These are phyloP conservation scores for Beauveria pseudobassiana DNA, from an alignment of 2,329 filamentous ascomycete genomes.

Conservation along the genomic window DNA sequence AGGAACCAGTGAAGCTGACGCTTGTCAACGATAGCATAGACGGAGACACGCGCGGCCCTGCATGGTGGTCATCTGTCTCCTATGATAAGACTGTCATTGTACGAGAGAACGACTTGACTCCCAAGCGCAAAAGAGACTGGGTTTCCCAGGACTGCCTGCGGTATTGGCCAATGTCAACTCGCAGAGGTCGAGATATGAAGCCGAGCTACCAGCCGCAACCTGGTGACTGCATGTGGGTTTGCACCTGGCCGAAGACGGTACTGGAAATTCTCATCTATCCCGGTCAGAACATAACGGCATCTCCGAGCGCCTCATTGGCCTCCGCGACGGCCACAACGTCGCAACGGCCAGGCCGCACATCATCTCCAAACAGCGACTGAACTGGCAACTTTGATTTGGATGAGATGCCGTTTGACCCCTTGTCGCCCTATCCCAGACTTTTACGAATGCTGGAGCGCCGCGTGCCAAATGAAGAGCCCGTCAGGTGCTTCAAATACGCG, in stretches of 20 bases:
- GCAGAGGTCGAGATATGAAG: slow-evolving; percentile 21
- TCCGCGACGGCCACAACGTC: slow-evolving; percentile 12
- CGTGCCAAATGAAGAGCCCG: slow-evolving; percentile 24
- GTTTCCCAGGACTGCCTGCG: slow-evolving; percentile 10
- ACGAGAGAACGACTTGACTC: slow-evolving; percentile 30
- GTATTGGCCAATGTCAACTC: slow-evolving; percentile 11
- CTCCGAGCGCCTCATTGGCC: slow-evolving; percentile 1
- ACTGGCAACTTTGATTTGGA: slow-evolving; percentile 13
- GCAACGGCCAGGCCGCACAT: slow-evolving; percentile 8
- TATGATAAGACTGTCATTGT: slow-evolving; percentile 53
- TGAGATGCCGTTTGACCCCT: slow-evolving; percentile 13
- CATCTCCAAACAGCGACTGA: not conserved
- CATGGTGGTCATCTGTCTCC: slow-evolving; percentile 43
- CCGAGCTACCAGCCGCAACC: slow-evolving; percentile 24
- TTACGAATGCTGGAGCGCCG: slow-evolving; percentile 51
- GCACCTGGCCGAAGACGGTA: slow-evolving; percentile 48
- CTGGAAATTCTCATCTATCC: slow-evolving; percentile 53
- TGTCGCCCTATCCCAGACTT: slow-evolving; percentile 40
- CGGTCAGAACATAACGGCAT: slow-evolving; percentile 39
- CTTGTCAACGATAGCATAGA: slow-evolving; percentile 48
- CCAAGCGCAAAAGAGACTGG: slow-evolving; percentile 22
- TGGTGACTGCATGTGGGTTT: slow-evolving; percentile 51
- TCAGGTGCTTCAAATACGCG: slow-evolving; percentile 42
- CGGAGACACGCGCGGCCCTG: slow-evolving; percentile 37
- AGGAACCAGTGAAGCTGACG: slow-evolving; percentile 29